Evolutionary conservation across 352 stramenopile species (phyloP), one percentile per base, ranked within the genome.

Genomic region (Phytophthora aleatoria): DNA sequence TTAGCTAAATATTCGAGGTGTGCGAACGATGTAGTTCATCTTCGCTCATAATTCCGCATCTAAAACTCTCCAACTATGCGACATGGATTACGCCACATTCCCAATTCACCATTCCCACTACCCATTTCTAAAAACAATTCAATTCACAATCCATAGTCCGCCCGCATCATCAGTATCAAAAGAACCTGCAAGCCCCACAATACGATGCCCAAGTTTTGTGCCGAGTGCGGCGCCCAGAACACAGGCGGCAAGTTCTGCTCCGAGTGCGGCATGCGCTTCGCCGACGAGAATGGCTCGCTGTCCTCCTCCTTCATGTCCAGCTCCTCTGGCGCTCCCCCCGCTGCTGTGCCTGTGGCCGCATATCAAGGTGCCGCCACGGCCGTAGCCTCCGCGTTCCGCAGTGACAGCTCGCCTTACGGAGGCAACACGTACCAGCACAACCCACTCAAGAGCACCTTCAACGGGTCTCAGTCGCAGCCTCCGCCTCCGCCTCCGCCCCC

Each of bases 241-340:
- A 77, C 63, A 8, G 73, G 78, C 58, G 77, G 76, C 63, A 83
- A 77, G 64, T 90, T 90, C 70, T 90, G 81, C 69, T 68, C 76
- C 48, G 79, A 90, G 64, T 90, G 81, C 61, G 81, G 81, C 69
- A 69, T 70, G 2, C 69, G 72, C 50, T 82, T 81, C 56, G 61
- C 62, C 2, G 61, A 77, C 12, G 61, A 53, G 41, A 54, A 24
- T 36, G 20, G 15, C 16, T 52, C 62, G 0, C 38, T 45, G 28
- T 57, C 62, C 4, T 56, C 47, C 12, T 55, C 50, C 4, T 49
- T 57, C 16, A 47, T 44, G 9, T 51, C 53, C 24, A 55, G 30
- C n/a, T 27, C 33, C 16, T 31, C 50, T 1, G 39, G 39, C 7
- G 27, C 48, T 24, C 38, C 36, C n/a, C 60, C 61, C 13, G 71